phyloP scores from a whole-genome alignment of 768 basidiomycete species.

The Psilocybe subaeruginosa region DNA sequence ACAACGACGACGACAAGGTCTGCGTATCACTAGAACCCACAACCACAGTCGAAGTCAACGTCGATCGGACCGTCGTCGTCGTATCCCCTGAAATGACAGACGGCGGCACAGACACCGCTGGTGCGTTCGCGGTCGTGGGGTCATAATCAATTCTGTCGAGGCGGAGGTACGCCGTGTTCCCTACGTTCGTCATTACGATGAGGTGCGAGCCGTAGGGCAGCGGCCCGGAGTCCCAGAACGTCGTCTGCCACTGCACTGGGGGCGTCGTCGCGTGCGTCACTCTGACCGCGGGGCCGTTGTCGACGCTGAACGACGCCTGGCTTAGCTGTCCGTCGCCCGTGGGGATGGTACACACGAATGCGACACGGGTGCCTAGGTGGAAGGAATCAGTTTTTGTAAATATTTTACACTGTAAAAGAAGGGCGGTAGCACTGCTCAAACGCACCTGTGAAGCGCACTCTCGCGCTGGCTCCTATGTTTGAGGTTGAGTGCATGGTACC shows the following conservation, averaged over 20 bases:
- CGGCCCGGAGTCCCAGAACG: conserved; percentile 20
- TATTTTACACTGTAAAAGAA: background rate
- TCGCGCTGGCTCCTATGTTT: conserved; percentile 2
- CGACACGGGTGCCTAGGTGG: conserved; percentile 14
- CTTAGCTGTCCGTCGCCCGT: conserved; percentile 13
- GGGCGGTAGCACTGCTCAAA: background rate
- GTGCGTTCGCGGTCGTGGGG: conserved; percentile 15
- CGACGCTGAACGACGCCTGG: conserved; percentile 16
- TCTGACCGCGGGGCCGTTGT: conserved; percentile 10
- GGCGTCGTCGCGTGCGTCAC: conserved; percentile 10
- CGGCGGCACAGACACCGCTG: background rate
- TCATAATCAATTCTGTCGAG: conserved; percentile 21
- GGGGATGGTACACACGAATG: conserved; percentile 17
- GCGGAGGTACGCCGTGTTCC: conserved; percentile 15
- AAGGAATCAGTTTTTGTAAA: too few species aligned
- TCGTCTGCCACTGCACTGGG: conserved; percentile 18
- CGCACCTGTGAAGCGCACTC: conserved; percentile 17
- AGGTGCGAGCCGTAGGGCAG: conserved; percentile 16
- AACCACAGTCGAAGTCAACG: background rate
- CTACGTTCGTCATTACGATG: conserved; percentile 16
- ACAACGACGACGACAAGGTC: background rate
- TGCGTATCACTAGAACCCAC: background rate
- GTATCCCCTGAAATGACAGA: background rate
- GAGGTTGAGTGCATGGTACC: conserved; percentile 21
- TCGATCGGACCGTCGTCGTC: background rate